Conservation (phyloP, 2,329 filamentous ascomycete species). For the Colletotrichum sp. region DNA sequence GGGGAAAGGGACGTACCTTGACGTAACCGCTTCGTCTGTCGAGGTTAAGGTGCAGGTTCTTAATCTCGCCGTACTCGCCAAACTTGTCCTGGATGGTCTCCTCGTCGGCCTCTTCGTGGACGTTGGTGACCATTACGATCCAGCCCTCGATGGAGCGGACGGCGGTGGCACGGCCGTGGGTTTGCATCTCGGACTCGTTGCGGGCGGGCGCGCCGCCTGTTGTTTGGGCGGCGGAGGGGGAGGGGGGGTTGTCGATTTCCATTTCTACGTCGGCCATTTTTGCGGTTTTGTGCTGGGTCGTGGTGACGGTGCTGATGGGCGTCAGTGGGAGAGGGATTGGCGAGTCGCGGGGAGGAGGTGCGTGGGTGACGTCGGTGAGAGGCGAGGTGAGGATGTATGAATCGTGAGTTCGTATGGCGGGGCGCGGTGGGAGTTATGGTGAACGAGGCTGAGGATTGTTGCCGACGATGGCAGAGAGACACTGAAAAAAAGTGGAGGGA, state of each 20-base stretch:
- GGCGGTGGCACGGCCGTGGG: constrained; percentile 75
- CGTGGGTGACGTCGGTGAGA: not conserved
- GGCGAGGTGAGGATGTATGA: not conserved
- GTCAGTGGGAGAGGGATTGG: no score
- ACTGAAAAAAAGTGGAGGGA: not conserved
- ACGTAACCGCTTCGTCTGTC: constrained; percentile 85
- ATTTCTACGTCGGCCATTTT: constrained; percentile 63
- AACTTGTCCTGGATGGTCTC: constrained; percentile 84
- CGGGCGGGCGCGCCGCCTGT: constrained; percentile 42
- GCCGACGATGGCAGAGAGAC: not conserved
- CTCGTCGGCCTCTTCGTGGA: constrained; percentile 86
- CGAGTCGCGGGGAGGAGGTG: not conserved
- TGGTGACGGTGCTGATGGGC: no score
- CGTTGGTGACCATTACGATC: constrained; percentile 87
- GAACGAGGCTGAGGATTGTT: constrained; percentile 1
- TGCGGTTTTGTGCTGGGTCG: no score
- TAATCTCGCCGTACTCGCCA: constrained; percentile 84
- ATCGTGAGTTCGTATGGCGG: not conserved
- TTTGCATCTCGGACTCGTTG: constrained; percentile 71
- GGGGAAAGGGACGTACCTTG: constrained; percentile 60
- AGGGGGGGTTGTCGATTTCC: constrained; percentile 58
- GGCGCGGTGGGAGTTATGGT: not conserved
- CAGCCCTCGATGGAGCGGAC: constrained; percentile 89
- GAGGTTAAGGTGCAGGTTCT: constrained; percentile 84
- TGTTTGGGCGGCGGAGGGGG: constrained; percentile 22